Conservation (phyloP, 768 basidiomycete genomes). For the Mycena belliarum region DNA sequence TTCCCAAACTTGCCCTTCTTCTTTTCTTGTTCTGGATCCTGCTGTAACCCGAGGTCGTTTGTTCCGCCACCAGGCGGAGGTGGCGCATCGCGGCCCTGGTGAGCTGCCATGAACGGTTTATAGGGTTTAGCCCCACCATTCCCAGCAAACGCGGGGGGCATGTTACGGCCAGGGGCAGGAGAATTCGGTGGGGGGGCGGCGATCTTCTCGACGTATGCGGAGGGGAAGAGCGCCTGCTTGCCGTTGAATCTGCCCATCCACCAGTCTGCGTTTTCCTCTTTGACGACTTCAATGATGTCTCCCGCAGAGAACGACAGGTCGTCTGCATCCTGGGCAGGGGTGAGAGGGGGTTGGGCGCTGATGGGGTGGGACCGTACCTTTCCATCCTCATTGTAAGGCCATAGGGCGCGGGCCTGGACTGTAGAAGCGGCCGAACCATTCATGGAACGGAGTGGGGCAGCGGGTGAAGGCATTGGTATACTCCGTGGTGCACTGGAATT, state of each 20-base stretch:
- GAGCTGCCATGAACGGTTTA: slow-evolving; percentile 48
- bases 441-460: slow-evolving; percentile 11
- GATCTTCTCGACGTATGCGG: slow-evolving; percentile 68
- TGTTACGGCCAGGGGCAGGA: slow-evolving; percentile 20
- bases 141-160: slow-evolving; percentile 26
- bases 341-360: neutral
- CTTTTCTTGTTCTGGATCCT: slow-evolving; percentile 38
- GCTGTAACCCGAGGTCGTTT: slow-evolving; percentile 48
- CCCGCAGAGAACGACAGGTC: slow-evolving; percentile 78
- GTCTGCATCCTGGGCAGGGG: slow-evolving; percentile 58
- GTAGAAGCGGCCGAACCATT: slow-evolving; percentile 24
- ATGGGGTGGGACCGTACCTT: slow-evolving; percentile 34
- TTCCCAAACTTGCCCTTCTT: slow-evolving; percentile 64
- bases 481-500: slow-evolving; percentile 22
- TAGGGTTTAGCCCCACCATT: slow-evolving; percentile 35
- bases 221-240: slow-evolving; percentile 66
- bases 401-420: slow-evolving; percentile 55
- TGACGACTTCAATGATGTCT: slow-evolving; percentile 75
- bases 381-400: slow-evolving; percentile 68
- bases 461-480: slow-evolving; percentile 15
- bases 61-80: slow-evolving; percentile 37
- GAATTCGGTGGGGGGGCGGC: slow-evolving; percentile 13
- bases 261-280: slow-evolving; percentile 86
- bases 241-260: slow-evolving; percentile 74
- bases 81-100: slow-evolving; percentile 38